Evolutionary conservation across 768 basidiomycete genomes (phyloP).

Genomic region (Lentinus brumalis): DNA sequence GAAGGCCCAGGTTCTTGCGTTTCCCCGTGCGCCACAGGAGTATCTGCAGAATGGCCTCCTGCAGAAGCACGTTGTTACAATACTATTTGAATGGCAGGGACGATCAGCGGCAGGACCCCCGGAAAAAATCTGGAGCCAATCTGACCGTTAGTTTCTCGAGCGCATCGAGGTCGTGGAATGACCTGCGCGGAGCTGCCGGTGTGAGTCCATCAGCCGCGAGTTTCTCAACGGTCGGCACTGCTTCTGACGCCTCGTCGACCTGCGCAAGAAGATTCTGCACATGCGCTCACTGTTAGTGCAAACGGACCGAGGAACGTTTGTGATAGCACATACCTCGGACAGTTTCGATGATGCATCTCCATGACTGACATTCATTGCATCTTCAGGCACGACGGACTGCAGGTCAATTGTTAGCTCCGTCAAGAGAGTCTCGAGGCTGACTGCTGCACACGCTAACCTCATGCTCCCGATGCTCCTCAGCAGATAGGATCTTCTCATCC

Average conservation of each 20-base stretch:
- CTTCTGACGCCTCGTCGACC: background rate
- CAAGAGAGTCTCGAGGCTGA: background rate
- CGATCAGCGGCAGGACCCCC: background rate
- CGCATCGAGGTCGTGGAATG: slow-evolving; percentile 18
- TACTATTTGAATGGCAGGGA: slow-evolving; percentile 49
- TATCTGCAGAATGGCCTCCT: slow-evolving; percentile 71
- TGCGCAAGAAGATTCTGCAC: slow-evolving; percentile 1
- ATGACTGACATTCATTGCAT: background rate
- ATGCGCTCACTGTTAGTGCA: background rate
- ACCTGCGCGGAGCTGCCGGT: slow-evolving; percentile 6
- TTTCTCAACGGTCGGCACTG: background rate
- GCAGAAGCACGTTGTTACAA: slow-evolving; percentile 69
- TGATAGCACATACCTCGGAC: slow-evolving; percentile 3
- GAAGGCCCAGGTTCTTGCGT: slow-evolving; percentile 51
- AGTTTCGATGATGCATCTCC: background rate
- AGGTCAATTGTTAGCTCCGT: slow-evolving; percentile 1
- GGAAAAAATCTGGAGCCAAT: background rate
- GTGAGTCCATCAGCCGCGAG: background rate
- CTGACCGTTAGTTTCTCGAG: slow-evolving; percentile 23
- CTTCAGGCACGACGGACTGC: background rate
- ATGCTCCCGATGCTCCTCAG: background rate
- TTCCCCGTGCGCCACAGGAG: slow-evolving; percentile 70
- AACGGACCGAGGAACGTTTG: background rate
- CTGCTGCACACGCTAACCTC: slow-evolving; percentile 1
- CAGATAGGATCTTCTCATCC: slow-evolving; percentile 7